Conservation (phyloP, 2,329 filamentous ascomycete genomes). For the Falciphora oryzae region DNA sequence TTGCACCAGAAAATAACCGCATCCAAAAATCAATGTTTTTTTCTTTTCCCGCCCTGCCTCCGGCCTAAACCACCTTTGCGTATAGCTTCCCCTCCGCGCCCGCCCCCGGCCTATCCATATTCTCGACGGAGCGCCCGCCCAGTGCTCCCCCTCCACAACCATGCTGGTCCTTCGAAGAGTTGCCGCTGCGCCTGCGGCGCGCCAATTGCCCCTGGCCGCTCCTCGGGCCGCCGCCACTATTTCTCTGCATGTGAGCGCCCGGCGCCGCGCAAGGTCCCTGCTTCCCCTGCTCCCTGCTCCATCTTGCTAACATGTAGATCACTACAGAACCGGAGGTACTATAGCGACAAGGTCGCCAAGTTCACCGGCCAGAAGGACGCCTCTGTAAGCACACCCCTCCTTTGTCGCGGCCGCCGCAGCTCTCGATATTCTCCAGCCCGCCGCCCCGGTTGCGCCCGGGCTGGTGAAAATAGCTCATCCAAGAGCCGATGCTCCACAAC, state of each 20-base stretch:
- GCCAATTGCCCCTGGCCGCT: constrained; percentile 70
- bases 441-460: not conserved
- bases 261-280: not conserved
- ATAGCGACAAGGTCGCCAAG: constrained; percentile 77
- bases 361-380: constrained; percentile 87
- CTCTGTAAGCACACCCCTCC: constrained; percentile 57
- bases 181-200: constrained; percentile 61
- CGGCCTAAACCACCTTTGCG: not conserved
- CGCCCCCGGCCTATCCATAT: too few species aligned
- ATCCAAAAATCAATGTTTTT: not conserved
- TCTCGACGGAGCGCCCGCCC: constrained; percentile 7
- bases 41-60: not conserved
- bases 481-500: constrained; percentile 10
- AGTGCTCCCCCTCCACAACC: constrained; percentile 34
- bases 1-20: not conserved
- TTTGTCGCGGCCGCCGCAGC: not conserved
- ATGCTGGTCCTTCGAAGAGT: constrained; percentile 83
- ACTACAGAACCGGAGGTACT: constrained; percentile 51
- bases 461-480: constrained; percentile 37
- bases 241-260: constrained; percentile 49
- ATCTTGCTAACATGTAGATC: not conserved
- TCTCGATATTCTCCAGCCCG: not conserved
- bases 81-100: not conserved
- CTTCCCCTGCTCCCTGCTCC: constrained; percentile 6
- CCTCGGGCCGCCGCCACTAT: constrained; percentile 47